Base-by-base conservation (phyloP, 164 flowering plant genomes). In the Piper longum region DNA sequence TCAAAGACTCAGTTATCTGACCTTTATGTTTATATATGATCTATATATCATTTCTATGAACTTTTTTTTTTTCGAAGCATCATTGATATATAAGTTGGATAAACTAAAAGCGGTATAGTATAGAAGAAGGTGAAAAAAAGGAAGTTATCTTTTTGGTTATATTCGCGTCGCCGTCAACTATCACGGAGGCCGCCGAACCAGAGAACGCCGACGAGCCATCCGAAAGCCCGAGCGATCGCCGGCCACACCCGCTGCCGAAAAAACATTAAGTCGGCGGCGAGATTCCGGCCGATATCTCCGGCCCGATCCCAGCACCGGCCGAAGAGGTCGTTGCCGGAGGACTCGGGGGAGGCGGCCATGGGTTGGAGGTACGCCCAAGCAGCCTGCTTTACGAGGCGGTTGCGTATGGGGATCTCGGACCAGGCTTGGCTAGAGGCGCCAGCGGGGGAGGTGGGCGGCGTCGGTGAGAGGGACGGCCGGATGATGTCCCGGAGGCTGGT, bases 311-410 rank as follows among this genome's bases (percentile, higher is more conserved):
- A 76, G 58, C 81, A 19, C 51, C 76, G 73, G 45, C 66, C 74
- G 73, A 79, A 68, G 65, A 78, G 69, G 62, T 68, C 66, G 3
- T 62, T 51, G 41, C 69, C 75, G 45, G 82, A 62, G 61, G 88
- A 48, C 52, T 5, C 52, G 2, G 91, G 81, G 0, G 88, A 77
- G 43, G 83, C 17, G 14, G 86, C 71, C 86, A 84, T 83, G 40
- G 98, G 98, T 79, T 82, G 93, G 59, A 91, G 85, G 72, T 91
- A 91, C 13, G 98, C 95, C 91, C 90, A 87, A 19, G 98, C 98
- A 2, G 98, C 98, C 65, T 85, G 95, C 73, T 91, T 87, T 7
- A 91, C 95, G 12, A 91, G 85, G 43, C 83, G 87, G 74, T 88
- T 87, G 36, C 83, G 80, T 67, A 88, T 91, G 26, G 87, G 78